These are phyloP conservation scores for Sporothrix globosa DNA, from an alignment of 2,329 filamentous ascomycete genomes.

Conservation along the genomic window DNA sequence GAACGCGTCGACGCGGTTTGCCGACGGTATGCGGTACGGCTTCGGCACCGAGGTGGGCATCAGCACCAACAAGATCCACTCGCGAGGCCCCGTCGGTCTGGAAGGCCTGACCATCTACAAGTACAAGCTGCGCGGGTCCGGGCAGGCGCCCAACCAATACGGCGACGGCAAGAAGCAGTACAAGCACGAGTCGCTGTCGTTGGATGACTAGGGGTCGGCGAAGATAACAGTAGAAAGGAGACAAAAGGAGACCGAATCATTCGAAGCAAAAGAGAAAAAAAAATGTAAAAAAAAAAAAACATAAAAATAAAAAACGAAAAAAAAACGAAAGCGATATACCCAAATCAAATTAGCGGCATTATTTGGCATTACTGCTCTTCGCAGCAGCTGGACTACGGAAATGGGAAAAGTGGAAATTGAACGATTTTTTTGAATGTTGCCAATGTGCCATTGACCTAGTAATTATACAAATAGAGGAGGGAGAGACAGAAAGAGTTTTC, in stretches of 20 bases:
- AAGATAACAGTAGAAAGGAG: too few species aligned
- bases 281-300: too few species aligned
- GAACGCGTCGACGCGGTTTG: constrained; percentile 93
- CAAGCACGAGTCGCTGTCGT: constrained; percentile 60
- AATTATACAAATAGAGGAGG: constrained; percentile 14
- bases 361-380: not conserved
- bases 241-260: too few species aligned
- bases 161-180: constrained; percentile 63
- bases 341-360: constrained; percentile 1
- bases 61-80: constrained; percentile 98
- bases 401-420: not conserved
- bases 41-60: constrained; percentile 99
- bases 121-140: constrained; percentile 83
- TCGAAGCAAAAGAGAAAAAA: not conserved
- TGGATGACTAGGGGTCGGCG: constrained; percentile 41
- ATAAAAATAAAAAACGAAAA: too few species aligned
- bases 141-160: constrained; percentile 80
- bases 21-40: constrained; percentile 94
- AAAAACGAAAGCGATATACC: not conserved
- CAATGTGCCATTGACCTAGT: constrained; percentile 17
- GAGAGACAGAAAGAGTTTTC: not conserved
- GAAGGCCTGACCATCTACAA: constrained; percentile 98
- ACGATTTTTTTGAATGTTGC: constrained; percentile 1
- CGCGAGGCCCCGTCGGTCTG: constrained; percentile 86
- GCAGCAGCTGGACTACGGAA: not conserved